phyloP scores from a whole-genome alignment of 225 moss, liverwort and hornwort species.

The Bryum argenteum region DNA sequence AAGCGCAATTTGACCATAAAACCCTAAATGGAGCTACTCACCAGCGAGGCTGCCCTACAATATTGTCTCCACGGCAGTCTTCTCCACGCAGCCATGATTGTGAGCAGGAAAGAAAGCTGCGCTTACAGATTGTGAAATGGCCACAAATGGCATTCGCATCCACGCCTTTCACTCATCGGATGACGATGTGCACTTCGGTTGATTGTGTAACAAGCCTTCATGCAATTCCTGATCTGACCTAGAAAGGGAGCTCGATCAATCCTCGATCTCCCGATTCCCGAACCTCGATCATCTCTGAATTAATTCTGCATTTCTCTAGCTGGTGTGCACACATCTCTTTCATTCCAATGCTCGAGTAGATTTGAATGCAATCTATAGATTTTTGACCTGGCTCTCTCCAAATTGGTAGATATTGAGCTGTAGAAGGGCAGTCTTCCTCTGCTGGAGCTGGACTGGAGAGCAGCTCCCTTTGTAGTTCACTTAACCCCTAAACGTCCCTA shows the following conservation, averaged over 20 bases:
- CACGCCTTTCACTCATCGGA: not conserved
- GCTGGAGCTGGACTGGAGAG: too few relatives aligned
- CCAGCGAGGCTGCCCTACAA: slow-evolving; percentile 32
- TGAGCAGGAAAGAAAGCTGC: not conserved
- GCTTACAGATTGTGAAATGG: slow-evolving; percentile 16
- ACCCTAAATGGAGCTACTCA: slow-evolving; percentile 29
- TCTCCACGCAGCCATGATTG: slow-evolving; percentile 55
- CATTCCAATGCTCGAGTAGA: too few relatives aligned
- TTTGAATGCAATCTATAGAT: too few relatives aligned
- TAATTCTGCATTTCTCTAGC: too few relatives aligned
- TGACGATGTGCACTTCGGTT: not conserved
- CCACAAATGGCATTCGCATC: slow-evolving; percentile 4
- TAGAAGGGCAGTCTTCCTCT: too few relatives aligned
- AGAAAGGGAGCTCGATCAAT: not conserved
- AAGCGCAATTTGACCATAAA: not conserved
- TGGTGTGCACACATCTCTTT: too few relatives aligned
- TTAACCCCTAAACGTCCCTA: too few relatives aligned
- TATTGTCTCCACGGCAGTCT: slow-evolving; percentile 40
- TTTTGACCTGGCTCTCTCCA: too few relatives aligned
- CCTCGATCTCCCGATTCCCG: not conserved
- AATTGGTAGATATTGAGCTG: too few relatives aligned
- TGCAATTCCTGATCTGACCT: not conserved
- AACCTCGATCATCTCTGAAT: not conserved
- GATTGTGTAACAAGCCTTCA: not conserved
- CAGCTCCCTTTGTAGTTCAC: too few relatives aligned